Evolutionary conservation across 2,329 filamentous ascomycete genomes (phyloP), one percentile per base, ranked within the genome.

Genomic region (Arachnomyces sp.): DNA sequence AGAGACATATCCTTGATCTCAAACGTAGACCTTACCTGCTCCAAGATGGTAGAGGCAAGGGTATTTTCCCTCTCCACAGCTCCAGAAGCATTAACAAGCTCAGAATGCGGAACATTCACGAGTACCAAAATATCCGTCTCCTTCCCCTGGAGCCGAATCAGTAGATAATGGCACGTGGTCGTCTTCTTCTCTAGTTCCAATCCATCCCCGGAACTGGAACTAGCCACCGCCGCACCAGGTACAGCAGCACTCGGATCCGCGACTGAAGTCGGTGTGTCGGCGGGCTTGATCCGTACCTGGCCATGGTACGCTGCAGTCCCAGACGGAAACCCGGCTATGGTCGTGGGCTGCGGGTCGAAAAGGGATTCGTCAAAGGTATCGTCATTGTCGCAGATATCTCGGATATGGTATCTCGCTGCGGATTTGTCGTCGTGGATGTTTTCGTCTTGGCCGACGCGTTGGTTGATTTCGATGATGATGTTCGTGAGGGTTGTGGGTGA

Each of bases 391-490:
- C 83, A 77, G 35, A 86, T 69, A 32, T 86, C 82, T 53, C 83
- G 74, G 0, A 84, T 69, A 53, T 85, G 81, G 8, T 73, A 76
- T 2, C 79, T 78, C 55, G 82, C 66, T 15, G 87, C 86, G 33
- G 74, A 76, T 39, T 58, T 47, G 41, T 83, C 81, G 52, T 89
- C 79, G 28, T 76, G 48, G 51, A 38, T 34, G 48, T 31, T 49
- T 44, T 16, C 50, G 30, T 50, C 46, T 18, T 46, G 38, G 2
- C 56, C 75, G 15, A 94, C 81, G 41, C 84, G 82, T 67, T 95
- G 82, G 40, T 84, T 76, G 55, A 96, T 86, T 55, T 96, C 90
- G 62, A 95, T 76, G 52, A 94, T 89, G 59, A 94, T 80, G 64
- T 77, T 88, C 2, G 85, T 86, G 61, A 89, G 89, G 36, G 87